phyloP scores from a whole-genome alignment of 192 early-diverging fungal species.

The Umbelopsis ramanniana region DNA sequence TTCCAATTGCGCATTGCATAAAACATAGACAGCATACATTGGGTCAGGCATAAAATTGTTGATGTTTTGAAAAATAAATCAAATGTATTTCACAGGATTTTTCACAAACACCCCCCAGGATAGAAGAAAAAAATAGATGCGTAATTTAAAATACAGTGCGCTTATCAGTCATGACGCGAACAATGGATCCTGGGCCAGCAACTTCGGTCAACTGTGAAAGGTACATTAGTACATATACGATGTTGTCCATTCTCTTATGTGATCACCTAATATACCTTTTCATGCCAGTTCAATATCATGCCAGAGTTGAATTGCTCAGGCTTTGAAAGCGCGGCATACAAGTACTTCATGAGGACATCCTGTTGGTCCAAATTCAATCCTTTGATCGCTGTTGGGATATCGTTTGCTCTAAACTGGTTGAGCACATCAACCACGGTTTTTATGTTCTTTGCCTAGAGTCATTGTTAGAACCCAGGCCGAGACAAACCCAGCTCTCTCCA shows the following conservation, averaged over 20 bases:
- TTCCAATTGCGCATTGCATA: constrained; percentile 57
- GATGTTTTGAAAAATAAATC: not conserved
- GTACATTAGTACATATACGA: constrained; percentile 24
- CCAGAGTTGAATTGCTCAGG: constrained; percentile 86
- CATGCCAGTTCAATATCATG: constrained; percentile 90
- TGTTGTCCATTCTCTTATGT: not conserved
- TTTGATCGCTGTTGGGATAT: constrained; percentile 69
- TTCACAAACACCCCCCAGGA: not conserved
- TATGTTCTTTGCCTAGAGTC: constrained; percentile 68
- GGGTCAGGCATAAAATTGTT: not conserved
- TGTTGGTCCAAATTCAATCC: constrained; percentile 61
- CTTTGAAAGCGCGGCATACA: constrained; percentile 87
- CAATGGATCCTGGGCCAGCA: constrained; percentile 86
- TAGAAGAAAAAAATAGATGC: not conserved
- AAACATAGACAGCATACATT: not conserved
- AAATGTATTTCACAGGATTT: not conserved
- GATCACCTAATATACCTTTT: constrained; percentile 67
- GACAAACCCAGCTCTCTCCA: not conserved
- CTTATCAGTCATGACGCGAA: constrained; percentile 91
- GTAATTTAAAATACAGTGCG: constrained; percentile 59
- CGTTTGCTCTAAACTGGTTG: constrained; percentile 67
- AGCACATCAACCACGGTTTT: constrained; percentile 85
- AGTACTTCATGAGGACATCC: constrained; percentile 89
- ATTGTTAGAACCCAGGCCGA: not conserved
- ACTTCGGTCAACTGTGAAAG: constrained; percentile 73